Evolutionary conservation across 768 basidiomycete genomes (phyloP), one percentile per base, ranked within the genome.

Genomic region (Ramaria rubella): DNA sequence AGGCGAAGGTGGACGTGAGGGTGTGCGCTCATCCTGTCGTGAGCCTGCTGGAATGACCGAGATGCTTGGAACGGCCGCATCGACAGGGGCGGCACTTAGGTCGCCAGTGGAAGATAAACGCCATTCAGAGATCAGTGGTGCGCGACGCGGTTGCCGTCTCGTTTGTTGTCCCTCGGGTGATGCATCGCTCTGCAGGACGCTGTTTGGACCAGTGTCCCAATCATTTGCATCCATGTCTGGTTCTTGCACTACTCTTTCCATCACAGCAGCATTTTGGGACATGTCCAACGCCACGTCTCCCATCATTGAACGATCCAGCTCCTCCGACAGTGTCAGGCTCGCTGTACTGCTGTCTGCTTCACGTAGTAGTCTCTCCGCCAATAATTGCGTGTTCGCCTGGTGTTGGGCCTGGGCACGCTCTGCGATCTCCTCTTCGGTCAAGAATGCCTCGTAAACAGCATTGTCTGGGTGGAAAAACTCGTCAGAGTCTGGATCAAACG

Each of bases 401-500:
- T 48, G 55, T n/a, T 56, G 44, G 11, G 24, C 55, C 31, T 30
- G 27, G 7, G 43, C 43, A 27, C 55, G 55, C 27, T 38, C 49
- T 15, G 31, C 43, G 34, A 56, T 54, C 60, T 44, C 59, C 58
- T 44, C 55, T 34, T 55, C 43, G 60, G 59, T 76, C 64, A 85
- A 61, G 69, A 86, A 83, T 60, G 79, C 81, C 75, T 89, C 87
- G 69, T 81, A 82, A 48, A 77, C 76, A 12, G 72, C 70, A 58
- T 83, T 77, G 31, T 83, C 83, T 52, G 70, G 71, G 58, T 70
- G 72, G 65, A 85, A 85, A 65, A 87, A 87, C 61, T 86, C 86
- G 63, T 87, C 85, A n/a, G 85, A 82, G 68, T 89, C 87, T 5
- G 87, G 87, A 68, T 89, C 86, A 67, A 89, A 89, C 9, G 79